Percentiles rank a stretch among this genome's conserved stretches.
These are phyloP conservation scores for Plectosphaerella sp. DNA, from an alignment of 2,329 filamentous ascomycete species.

Conservation along the genomic window DNA sequence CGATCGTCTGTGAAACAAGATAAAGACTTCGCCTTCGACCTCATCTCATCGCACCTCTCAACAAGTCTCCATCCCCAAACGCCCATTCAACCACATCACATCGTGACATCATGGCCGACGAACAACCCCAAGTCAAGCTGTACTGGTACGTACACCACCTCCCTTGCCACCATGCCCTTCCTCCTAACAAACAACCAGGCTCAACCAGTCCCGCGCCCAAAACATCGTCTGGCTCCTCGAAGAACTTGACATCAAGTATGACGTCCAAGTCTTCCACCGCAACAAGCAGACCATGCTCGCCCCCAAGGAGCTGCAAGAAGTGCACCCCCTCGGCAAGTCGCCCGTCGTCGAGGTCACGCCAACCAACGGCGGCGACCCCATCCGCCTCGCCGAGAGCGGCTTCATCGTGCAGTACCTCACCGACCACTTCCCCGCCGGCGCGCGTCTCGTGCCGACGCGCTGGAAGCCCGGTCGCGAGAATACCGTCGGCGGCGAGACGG, in stretches of 20 bases:
- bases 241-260: constrained; percentile 74
- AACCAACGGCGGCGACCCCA: constrained; percentile 31
- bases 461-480: constrained; percentile 56
- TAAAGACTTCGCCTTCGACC: not conserved
- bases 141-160: constrained; percentile 50
- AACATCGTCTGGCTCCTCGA: constrained; percentile 83
- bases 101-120: constrained; percentile 13
- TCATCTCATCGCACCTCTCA: not conserved
- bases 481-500: constrained; percentile 55
- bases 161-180: not conserved
- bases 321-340: constrained; percentile 85
- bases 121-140: constrained; percentile 52
- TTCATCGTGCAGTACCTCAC: constrained; percentile 78
- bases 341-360: constrained; percentile 67
- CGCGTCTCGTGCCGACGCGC: constrained; percentile 43
- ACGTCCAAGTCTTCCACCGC: constrained; percentile 76
- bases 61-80: not conserved
- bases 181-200: constrained; percentile 49
- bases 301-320: constrained; percentile 67
- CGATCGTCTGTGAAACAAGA: not conserved
- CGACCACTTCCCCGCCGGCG: constrained; percentile 52
- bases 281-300: constrained; percentile 58
- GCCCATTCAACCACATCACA: not conserved
- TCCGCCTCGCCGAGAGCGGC: constrained; percentile 76
- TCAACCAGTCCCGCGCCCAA: constrained; percentile 77